phyloP scores from a whole-genome alignment of 805 yeast species.

The Myxozyma neotropica region DNA sequence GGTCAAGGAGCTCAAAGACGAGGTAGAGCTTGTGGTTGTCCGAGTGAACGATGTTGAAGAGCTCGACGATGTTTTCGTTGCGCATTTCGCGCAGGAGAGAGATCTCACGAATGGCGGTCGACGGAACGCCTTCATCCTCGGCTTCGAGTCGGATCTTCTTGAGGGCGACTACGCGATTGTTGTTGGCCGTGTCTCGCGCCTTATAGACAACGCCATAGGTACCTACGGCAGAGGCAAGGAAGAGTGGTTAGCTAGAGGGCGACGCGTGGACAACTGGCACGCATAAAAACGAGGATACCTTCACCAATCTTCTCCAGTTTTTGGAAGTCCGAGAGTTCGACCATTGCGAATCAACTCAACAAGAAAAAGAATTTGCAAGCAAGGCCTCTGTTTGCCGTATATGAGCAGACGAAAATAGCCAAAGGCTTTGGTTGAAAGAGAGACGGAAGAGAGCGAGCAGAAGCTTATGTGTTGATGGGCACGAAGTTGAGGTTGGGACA shows the following conservation, averaged over 20 bases:
- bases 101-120: conserved; percentile 96
- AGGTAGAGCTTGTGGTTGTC: conserved; percentile 89
- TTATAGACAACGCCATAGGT: conserved; percentile 98
- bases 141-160: conserved; percentile 94
- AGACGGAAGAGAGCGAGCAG: too few relatives aligned
- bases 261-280: background rate
- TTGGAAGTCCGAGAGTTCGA: conserved; percentile 87
- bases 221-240: conserved; percentile 46
- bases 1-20: conserved; percentile 90
- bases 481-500: background rate
- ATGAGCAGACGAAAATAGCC: background rate
- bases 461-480: too few relatives aligned
- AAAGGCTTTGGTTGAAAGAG: background rate
- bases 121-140: conserved; percentile 98
- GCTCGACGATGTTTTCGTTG: conserved; percentile 88
- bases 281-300: conserved; percentile 55
- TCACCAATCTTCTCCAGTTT: conserved; percentile 96
- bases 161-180: conserved; percentile 91
- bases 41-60: conserved; percentile 92
- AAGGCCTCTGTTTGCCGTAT: background rate
- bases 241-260: background rate
- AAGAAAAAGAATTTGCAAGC: background rate
- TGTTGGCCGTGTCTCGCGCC: conserved; percentile 85
- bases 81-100: conserved; percentile 90
- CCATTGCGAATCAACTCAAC: conserved; percentile 50